These are phyloP conservation scores for Henningerozyma blattae DNA, from an alignment of 805 yeast genomes.

Conservation along the genomic window DNA sequence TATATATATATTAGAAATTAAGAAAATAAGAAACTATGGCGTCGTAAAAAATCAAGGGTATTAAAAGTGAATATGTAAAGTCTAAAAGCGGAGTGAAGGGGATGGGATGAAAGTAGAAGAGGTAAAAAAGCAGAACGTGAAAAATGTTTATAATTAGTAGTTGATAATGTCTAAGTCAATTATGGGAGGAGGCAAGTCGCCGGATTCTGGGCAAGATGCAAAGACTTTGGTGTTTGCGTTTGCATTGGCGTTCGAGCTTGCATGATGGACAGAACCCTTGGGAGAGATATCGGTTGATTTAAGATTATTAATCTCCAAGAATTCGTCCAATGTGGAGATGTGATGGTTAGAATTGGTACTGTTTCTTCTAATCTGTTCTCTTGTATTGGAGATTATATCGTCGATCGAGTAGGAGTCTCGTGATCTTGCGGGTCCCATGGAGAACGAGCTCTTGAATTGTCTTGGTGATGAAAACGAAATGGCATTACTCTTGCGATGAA, in stretches of 20 bases:
- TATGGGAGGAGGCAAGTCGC: slow-evolving; percentile 9
- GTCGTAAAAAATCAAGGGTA: too few relatives aligned
- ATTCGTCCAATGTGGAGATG: slow-evolving; percentile 11
- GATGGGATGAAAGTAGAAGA: too few relatives aligned
- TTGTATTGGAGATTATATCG: slow-evolving; percentile 8
- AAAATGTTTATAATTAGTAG: background rate
- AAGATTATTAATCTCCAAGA: slow-evolving; percentile 1
- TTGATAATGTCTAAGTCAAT: slow-evolving; percentile 9
- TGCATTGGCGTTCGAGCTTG: slow-evolving; percentile 8
- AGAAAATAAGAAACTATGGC: too few relatives aligned
- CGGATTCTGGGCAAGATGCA: slow-evolving; percentile 15
- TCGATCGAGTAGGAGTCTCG: background rate
- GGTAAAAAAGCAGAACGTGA: too few relatives aligned
- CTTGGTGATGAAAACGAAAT: slow-evolving; percentile 2
- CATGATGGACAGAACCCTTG: too few relatives aligned
- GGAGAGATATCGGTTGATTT: too few relatives aligned
- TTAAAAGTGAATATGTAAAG: too few relatives aligned
- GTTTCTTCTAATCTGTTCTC: slow-evolving; percentile 21
- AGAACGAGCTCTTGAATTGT: background rate
- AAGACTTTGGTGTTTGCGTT: slow-evolving; percentile 11
- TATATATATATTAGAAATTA: too few relatives aligned
- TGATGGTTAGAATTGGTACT: slow-evolving; percentile 5
- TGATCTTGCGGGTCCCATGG: background rate
- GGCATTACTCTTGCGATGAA: slow-evolving; percentile 7
- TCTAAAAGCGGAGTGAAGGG: too few relatives aligned